Percentiles rank a stretch among this genome's conserved stretches.
Conservation (phyloP, 306 rosid species). For the Fagus sylvatica region DNA sequence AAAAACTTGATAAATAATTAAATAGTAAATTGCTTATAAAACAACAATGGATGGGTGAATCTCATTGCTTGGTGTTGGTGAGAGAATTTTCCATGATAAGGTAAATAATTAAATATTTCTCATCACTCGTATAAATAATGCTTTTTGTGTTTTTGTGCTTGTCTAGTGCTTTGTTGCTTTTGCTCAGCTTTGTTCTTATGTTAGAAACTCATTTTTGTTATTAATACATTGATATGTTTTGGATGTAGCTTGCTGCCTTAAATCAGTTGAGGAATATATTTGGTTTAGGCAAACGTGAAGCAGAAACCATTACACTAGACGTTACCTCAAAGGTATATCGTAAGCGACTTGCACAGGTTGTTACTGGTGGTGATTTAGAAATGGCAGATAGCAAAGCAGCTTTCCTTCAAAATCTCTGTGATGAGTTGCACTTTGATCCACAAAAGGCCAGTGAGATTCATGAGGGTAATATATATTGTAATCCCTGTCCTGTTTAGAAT, state of each 20-base stretch:
- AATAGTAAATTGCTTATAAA: neutral
- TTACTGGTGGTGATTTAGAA: conserved; percentile 69
- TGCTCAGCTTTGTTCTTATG: neutral
- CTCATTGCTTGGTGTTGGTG: neutral
- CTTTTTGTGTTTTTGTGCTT: neutral
- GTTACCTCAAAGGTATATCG: conserved; percentile 81
- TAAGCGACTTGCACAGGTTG: conserved; percentile 71
- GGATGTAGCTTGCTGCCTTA: conserved; percentile 62
- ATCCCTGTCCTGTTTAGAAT: neutral
- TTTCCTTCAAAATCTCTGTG: conserved; percentile 90
- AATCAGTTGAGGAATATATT: conserved; percentile 88
- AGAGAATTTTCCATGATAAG: neutral
- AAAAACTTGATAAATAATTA: neutral
- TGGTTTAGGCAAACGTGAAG: conserved; percentile 91
- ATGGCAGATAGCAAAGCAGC: conserved; percentile 94
- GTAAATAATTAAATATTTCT: neutral
- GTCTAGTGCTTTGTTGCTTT: neutral
- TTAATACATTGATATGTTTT: conserved; percentile 14
- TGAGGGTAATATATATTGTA: conserved; percentile 55
- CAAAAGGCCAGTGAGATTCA: conserved; percentile 87
- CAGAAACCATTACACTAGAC: conserved; percentile 75
- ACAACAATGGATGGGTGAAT: neutral
- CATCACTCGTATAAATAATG: neutral
- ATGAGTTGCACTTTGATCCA: conserved; percentile 83
- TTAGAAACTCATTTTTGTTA: conserved; percentile 1